Conservation (phyloP, 2,329 filamentous ascomycete genomes). For the Trichophyton simii region DNA sequence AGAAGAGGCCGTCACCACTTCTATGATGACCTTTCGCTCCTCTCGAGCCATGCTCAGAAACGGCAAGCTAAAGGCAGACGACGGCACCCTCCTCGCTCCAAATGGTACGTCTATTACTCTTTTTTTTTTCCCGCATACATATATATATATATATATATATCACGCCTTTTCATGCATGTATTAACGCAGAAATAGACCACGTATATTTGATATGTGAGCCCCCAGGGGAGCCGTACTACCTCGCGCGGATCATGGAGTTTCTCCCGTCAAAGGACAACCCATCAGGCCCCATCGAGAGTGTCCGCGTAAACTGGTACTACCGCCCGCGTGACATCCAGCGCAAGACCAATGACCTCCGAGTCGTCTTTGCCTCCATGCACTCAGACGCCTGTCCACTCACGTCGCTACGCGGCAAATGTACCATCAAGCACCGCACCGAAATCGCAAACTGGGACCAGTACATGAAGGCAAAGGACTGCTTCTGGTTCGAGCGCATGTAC, state of each 20-base stretch:
- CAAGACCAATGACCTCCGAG: constrained; percentile 77
- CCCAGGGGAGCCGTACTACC: constrained; percentile 92
- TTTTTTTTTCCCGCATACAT: constrained; percentile 6
- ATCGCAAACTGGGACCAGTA: constrained; percentile 72
- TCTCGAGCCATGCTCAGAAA: constrained; percentile 56
- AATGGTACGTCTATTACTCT: constrained; percentile 56
- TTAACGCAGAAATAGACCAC: constrained; percentile 45
- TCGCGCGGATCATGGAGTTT: constrained; percentile 98
- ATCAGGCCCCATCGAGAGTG: constrained; percentile 62
- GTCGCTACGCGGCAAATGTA: constrained; percentile 84
- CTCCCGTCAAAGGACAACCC: constrained; percentile 66
- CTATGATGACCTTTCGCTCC: constrained; percentile 78
- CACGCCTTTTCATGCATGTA: constrained; percentile 7
- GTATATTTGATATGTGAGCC: constrained; percentile 96
- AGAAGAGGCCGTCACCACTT: constrained; percentile 46
- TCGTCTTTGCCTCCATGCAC: constrained; percentile 96
- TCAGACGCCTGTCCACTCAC: constrained; percentile 90
- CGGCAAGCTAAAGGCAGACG: constrained; percentile 73
- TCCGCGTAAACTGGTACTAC: constrained; percentile 98
- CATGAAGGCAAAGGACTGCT: constrained; percentile 71
- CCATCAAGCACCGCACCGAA: constrained; percentile 77
- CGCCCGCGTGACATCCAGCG: constrained; percentile 90
- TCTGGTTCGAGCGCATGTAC: constrained; percentile 96
- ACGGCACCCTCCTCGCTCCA: constrained; percentile 68
- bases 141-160: constrained; percentile 7